Evolutionary conservation across 208 protist genomes (phyloP).

Genomic region (Trichomonas vaginalis): DNA sequence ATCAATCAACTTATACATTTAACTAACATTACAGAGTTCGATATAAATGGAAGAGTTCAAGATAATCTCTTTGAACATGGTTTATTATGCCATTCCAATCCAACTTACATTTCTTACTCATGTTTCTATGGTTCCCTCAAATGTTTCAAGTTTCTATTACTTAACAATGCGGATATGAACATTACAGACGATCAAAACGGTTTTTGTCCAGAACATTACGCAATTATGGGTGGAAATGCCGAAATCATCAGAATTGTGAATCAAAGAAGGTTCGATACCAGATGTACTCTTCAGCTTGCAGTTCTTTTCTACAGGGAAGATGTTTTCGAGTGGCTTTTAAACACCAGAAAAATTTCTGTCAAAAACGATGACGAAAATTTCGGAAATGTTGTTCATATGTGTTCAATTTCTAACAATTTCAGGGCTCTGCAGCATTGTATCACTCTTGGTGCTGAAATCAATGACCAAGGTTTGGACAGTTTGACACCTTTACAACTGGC

Average conservation of each 20-base stretch:
- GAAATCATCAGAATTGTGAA: not conserved
- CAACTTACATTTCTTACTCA: not conserved
- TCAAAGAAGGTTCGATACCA: not conserved
- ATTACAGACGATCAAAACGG: not conserved
- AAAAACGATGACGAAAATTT: not conserved
- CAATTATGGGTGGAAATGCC: not conserved
- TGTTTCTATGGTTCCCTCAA: not conserved
- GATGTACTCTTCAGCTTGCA: not conserved
- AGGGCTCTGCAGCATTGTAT: not conserved
- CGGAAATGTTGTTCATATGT: not conserved
- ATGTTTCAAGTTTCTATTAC: not conserved
- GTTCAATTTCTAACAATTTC: not conserved
- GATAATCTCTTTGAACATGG: not conserved
- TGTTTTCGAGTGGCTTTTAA: not conserved
- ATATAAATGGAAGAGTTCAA: not conserved
- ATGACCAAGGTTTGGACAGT: not conserved
- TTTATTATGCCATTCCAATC: not conserved
- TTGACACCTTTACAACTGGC: not conserved
- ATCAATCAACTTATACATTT: not conserved
- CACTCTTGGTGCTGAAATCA: not conserved
- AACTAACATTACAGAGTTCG: not conserved
- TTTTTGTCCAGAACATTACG: not conserved
- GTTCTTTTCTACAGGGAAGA: not conserved
- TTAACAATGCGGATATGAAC: not conserved
- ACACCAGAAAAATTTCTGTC: not conserved